Base-by-base conservation (phyloP, 169 alveolate species). In the Ichthyophthirius multifiliis region DNA sequence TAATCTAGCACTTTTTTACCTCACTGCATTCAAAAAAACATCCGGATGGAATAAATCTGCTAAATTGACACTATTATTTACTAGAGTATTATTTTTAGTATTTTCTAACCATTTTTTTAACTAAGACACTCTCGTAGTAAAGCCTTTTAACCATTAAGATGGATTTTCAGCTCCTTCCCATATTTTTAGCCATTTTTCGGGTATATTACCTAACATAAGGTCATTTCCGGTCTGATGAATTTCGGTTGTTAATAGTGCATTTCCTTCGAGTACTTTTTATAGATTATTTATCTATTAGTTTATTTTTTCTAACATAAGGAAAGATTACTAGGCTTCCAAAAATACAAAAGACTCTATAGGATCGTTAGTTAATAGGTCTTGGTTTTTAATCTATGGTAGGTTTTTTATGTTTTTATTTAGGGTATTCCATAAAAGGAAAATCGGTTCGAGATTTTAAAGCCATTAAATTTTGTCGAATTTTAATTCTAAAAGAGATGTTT, bases 41-140 rank as follows among this genome's bases (percentile, higher is more conserved):
- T 92, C 97, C 10, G 98, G 98, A 65, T 94, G 95, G 86, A 96
- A 91, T 43, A 96, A 83, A 43, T 96, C 97, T 23, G 95, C 88
- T 81, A 93, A 79, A 73, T 85, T 74, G 15, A 96, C 76, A n/a
- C 88, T 76, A 45, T 55, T 76, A 32, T 85, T 65, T 9, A 88
- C 82, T 9, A 90, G 76, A 39, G 63, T 71, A 16, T 83, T 79
- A 4, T 76, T 45, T 35, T 74, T 44, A 34, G 85, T 77, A 39
- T 80, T 83, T 64, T 86, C 90, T 7, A 89, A 74, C 93, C 95
- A 93, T 45, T 83, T 77, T 43, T 83, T 77, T 73, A 92, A 75
- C 7, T 93, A 85, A 71, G 84, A 65, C 7, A 91, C 90, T 83
- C 89, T 90, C 37, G 83, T 89, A 46, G 83, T 89, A 31, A 94